Base-by-base conservation (phyloP, 176 grass and related monocot genomes). In the Tuctoria greenei region DNA sequence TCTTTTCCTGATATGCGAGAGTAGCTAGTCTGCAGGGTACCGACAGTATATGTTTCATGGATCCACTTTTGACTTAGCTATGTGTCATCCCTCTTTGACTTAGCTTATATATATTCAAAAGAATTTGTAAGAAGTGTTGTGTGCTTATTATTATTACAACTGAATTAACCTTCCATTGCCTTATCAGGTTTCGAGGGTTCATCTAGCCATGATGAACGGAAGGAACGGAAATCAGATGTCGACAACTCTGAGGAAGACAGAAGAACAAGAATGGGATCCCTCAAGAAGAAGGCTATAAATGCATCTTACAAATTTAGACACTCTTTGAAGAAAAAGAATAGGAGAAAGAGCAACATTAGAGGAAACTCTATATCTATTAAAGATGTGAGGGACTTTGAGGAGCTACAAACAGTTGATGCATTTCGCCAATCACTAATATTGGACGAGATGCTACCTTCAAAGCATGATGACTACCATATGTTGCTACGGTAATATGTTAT, bases 381-480 rank as follows among this genome's bases (percentile, higher is more conserved):
- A 58, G 55, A 58, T 25, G 23, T 58, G 23, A 58, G 55, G 55
- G 55, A 58, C 55, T 58, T 58, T 26, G 55, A 58, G 55, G 55
- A 58, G 55, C 55, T 58, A 11, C 55, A 58, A 58, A 58, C 55
- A 26, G 55, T 58, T 24, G 55, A 58, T 26, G 55, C 55, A 11
- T 58, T 58, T 58, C 55, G 55, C 23, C 55, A 58, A 25, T 58
- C 55, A 12, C 55, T 58, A 26, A 58, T 58, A 58, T 58, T 58
- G 26, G 55, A 58, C 26, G 55, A 58, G 55, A 25, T 58, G 55
- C 23, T 58, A 58, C 55, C 55, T 58, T 25, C 55, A 26, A 58
- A 58, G 23, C 55, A 58, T 58, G 55, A 58, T 58, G 55, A 58
- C 55, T 58, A 58, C 55, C 55, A 58, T 58, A 58, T 58, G 55